phyloP scores from a whole-genome alignment of 768 basidiomycete species.

The Heimioporus sp. region DNA sequence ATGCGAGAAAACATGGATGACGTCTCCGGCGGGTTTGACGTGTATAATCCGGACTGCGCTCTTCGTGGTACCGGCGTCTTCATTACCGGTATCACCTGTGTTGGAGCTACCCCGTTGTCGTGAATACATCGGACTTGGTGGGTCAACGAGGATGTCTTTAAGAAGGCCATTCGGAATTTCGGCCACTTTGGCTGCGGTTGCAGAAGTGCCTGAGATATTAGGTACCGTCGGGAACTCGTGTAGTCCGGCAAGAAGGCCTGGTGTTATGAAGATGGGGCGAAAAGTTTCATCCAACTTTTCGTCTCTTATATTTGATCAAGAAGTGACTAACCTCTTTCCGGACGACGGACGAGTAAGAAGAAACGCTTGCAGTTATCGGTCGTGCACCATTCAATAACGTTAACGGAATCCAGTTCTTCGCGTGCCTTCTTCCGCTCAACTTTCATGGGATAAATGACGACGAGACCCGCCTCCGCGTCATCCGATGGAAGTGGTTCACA shows the following conservation, averaged over 20 bases:
- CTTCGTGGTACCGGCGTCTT: neutral
- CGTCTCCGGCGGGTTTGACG: conserved; percentile 55
- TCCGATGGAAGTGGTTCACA: conserved; percentile 56
- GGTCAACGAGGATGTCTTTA: conserved; percentile 37
- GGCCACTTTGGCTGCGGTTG: conserved; percentile 32
- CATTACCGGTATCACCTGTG: neutral
- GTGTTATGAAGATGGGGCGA: neutral
- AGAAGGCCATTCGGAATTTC: conserved; percentile 37
- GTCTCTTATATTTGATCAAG: neutral
- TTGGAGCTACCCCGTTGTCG: neutral
- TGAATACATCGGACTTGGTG: conserved; percentile 14
- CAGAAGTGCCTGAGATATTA: conserved; percentile 45
- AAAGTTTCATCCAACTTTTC: conserved; percentile 1
- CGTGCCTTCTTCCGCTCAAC: conserved; percentile 77
- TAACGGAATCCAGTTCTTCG: conserved; percentile 83
- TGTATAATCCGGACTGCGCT: conserved; percentile 36
- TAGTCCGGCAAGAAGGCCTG: conserved; percentile 88
- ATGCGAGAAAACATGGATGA: conserved; percentile 86
- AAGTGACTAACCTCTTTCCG: conserved; percentile 65
- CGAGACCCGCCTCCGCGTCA: conserved; percentile 27
- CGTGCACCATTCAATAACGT: conserved; percentile 77
- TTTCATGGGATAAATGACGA: conserved; percentile 88
- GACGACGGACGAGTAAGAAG: conserved; percentile 79
- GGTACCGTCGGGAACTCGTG: conserved; percentile 79
- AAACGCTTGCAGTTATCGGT: conserved; percentile 41